Conservation (phyloP, 2,329 filamentous ascomycete species). For the Sporothrix luriei region DNA sequence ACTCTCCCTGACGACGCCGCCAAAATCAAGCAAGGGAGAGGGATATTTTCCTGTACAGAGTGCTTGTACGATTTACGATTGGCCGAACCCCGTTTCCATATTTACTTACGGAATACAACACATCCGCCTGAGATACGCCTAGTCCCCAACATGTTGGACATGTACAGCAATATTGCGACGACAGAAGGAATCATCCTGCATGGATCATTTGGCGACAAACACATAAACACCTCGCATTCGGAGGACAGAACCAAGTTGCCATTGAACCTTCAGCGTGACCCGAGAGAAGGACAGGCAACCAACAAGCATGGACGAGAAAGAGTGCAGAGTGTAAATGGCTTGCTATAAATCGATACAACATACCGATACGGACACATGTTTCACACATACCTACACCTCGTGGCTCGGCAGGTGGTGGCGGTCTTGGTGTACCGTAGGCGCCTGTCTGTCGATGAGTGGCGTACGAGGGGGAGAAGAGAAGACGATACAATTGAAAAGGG, state of each 20-base stretch:
- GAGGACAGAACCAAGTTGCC: constrained; percentile 6
- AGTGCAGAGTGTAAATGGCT: background rate
- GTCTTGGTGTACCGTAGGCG: background rate
- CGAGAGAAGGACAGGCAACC: background rate
- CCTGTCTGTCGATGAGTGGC: background rate
- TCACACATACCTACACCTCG: background rate
- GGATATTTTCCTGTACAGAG: background rate
- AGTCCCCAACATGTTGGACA: no score
- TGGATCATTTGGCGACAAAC: background rate
- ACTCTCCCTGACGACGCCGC: no score
- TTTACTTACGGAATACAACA: no score
- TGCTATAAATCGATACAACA: background rate
- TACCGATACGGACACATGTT: background rate
- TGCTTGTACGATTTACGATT: background rate
- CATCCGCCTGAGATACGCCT: no score
- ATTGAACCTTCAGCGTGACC: background rate
- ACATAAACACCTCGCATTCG: background rate
- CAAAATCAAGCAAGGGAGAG: no score
- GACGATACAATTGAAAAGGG: background rate
- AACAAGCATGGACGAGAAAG: no score
- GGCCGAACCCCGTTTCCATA: background rate
- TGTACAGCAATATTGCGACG: background rate
- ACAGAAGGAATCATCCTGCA: background rate
- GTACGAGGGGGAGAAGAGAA: background rate
- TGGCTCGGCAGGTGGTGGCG: background rate